These are phyloP conservation scores for Quercus glauca DNA, from an alignment of 306 rosid genomes.

Conservation along the genomic window DNA sequence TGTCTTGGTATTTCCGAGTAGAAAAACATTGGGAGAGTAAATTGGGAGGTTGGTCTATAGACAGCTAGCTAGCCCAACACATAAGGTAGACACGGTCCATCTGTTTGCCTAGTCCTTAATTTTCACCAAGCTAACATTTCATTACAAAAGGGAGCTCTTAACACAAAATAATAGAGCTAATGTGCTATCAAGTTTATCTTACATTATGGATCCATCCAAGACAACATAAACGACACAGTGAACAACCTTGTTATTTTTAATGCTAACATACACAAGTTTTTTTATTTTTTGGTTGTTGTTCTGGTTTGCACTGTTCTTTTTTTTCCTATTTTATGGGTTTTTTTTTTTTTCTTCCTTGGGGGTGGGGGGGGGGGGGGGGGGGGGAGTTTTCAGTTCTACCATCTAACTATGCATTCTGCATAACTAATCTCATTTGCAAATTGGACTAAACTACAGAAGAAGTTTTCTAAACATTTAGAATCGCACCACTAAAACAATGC, in stretches of 20 bases:
- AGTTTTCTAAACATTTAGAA: neutral
- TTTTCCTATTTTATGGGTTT: no score
- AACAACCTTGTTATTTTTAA: neutral
- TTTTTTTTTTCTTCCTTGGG: no score
- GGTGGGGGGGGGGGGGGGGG: no score
- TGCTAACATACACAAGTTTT: neutral
- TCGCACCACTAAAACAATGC: conserved; percentile 2
- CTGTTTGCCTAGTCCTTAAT: neutral
- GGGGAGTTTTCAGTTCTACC: neutral
- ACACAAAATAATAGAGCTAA: neutral
- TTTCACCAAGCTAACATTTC: neutral
- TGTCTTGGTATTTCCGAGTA: neutral
- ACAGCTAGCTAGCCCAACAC: neutral
- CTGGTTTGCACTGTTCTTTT: neutral
- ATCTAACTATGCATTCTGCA: neutral
- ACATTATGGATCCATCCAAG: neutral
- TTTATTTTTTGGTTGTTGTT: neutral
- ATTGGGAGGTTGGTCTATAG: neutral
- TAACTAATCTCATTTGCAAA: neutral
- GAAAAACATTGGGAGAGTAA: neutral
- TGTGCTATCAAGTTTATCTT: neutral
- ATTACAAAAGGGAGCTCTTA: neutral
- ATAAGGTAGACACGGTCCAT: neutral
- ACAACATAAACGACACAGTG: neutral
- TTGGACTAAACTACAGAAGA: neutral